Evolutionary conservation across 805 yeast species (phyloP), one percentile per base, ranked within the genome.

Genomic region (Saccharomycopsis sp.): DNA sequence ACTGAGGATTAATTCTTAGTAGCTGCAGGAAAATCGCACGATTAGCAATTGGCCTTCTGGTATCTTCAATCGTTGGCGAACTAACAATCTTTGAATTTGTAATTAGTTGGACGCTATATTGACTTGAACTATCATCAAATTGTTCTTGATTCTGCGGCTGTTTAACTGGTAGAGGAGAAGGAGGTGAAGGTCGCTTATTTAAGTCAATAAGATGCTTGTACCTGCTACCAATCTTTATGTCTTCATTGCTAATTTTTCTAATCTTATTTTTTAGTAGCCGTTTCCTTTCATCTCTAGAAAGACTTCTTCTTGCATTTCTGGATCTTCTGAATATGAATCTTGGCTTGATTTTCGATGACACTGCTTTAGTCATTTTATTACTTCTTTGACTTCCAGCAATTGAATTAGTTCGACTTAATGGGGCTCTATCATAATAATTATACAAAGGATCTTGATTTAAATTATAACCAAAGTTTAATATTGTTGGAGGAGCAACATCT

Each of bases 41-140:
- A 17, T 22, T 26, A 17, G n/a, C 14, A 27, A 46, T 28, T 8
- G 19, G 19, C 19, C 43, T 20, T 13, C 16, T 14, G 7, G 20
- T n/a, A 6, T 23, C n/a, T n/a, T 16, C 16, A 11, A 40, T 11
- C 9, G 35, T 8, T 13, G 51, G 52, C 7, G 50, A 40, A 8
- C 32, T 21, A 13, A 29, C 24, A 26, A 40, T 39, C 22, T 28
- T 43, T 5, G 48, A 38, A 23, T 49, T 49, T 2, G 52, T 49
- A 14, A 49, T 38, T 14, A 49, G 21, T 31, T 49, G 50, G 6
- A 49, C 52, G 33, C 50, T 45, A 16, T 46, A 39, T 28, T 29
- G 5, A 17, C 48, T 43, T 4, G 48, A 43, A 27, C 24, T 31
- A 34, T 49, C 52, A 23, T 46, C 47, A 13, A 17, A 21, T 9